Evolutionary conservation across 345 rosid species (phyloP).

Genomic region (Carallia pectinifolia): DNA sequence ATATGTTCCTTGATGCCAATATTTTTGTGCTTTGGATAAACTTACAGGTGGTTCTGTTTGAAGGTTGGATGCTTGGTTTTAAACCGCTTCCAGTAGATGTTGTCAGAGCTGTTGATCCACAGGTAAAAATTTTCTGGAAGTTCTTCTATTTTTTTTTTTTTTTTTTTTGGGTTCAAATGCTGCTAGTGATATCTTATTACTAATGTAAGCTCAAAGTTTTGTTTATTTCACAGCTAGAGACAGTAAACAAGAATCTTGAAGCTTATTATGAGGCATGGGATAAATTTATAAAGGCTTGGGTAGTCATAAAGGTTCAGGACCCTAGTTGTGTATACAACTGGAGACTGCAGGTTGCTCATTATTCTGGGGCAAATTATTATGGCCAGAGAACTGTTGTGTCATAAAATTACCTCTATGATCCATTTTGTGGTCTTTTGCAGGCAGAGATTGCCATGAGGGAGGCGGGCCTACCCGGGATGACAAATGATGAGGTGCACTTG

Average conservation of each 20-base stretch:
- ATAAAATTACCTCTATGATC: neutral
- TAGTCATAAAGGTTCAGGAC: constrained; percentile 82
- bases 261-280: constrained; percentile 88
- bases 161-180: constrained; percentile 5
- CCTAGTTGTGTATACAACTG: constrained; percentile 85
- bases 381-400: neutral
- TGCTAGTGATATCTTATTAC: neutral
- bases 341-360: constrained; percentile 78
- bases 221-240: constrained; percentile 56
- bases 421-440: constrained; percentile 36
- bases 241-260: constrained; percentile 76
- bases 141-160: neutral
- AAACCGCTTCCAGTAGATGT: constrained; percentile 61
- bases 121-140: constrained; percentile 43
- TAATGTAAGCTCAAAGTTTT: neutral
- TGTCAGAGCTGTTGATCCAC: constrained; percentile 77
- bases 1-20: neutral
- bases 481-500: constrained; percentile 73
- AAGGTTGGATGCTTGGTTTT: constrained; percentile 99
- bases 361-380: neutral
- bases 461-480: constrained; percentile 84
- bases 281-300: constrained; percentile 80
- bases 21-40: constrained; percentile 16
- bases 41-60: constrained; percentile 71
- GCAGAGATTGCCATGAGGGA: constrained; percentile 95